Conservation (phyloP, 371 early-diverging fungal species). For the Homolaphlyctis polyrhiza region DNA sequence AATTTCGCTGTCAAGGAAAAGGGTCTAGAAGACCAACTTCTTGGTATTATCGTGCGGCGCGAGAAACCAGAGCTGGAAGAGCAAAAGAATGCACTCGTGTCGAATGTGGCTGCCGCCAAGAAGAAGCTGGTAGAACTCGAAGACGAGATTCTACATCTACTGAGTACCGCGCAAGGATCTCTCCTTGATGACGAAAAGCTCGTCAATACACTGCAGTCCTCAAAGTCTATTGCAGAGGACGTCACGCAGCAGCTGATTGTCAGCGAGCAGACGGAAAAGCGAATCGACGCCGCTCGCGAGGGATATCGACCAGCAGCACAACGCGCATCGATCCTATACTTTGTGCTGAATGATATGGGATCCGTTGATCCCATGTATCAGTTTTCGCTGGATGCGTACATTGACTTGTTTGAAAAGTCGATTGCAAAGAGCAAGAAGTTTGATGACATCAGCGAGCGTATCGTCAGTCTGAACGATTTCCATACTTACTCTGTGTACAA, state of each 20-base stretch:
- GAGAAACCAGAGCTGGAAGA: conserved; percentile 56
- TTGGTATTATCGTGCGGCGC: conserved; percentile 45
- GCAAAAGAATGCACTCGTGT: conserved; percentile 46
- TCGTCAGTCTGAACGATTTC: conserved; percentile 43
- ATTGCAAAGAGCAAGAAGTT: conserved; percentile 45
- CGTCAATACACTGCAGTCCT: conserved; percentile 48
- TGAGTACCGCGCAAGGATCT: conserved; percentile 53
- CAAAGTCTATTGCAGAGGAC: conserved; percentile 49
- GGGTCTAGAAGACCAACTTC: conserved; percentile 52
- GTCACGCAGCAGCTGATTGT: conserved; percentile 44
- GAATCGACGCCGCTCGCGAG: conserved; percentile 51
- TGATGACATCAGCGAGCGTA: conserved; percentile 43
- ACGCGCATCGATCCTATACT: conserved; percentile 50
- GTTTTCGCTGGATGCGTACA: conserved; percentile 51
- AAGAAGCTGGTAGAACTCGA: conserved; percentile 47
- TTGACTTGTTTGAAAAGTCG: conserved; percentile 50
- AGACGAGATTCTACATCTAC: conserved; percentile 49
- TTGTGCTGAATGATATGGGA: conserved; percentile 48
- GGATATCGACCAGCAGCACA: conserved; percentile 48
- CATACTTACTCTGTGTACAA: conserved; percentile 54
- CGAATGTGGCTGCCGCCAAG: conserved; percentile 46
- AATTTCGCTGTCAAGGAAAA: conserved; percentile 56
- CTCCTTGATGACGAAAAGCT: conserved; percentile 52
- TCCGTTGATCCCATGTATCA: conserved; percentile 56
- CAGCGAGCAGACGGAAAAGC: conserved; percentile 50